Conservation (phyloP, 164 flowering plant genomes). For the Stephania cephalantha region DNA sequence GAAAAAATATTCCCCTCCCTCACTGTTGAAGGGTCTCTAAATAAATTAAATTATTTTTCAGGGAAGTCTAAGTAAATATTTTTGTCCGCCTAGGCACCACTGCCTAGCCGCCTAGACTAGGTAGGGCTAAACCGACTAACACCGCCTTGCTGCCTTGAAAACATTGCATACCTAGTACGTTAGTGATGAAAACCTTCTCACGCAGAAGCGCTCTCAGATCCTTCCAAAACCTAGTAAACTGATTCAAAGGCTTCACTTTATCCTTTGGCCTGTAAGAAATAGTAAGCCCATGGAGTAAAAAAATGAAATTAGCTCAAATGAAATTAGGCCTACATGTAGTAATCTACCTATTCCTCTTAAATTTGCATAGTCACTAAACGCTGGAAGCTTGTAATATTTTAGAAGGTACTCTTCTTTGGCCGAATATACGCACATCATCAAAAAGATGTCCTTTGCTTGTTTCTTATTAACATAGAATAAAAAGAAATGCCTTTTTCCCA, state of each 20-base stretch:
- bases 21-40: too few species aligned
- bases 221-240: slow-evolving; percentile 41
- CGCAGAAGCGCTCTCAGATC: slow-evolving; percentile 65
- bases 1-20: too few species aligned
- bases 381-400: neutral
- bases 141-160: too few species aligned
- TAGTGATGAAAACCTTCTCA: slow-evolving; percentile 68
- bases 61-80: too few species aligned
- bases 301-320: neutral
- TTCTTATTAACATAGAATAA: neutral
- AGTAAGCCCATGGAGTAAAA: neutral
- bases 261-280: slow-evolving; percentile 34
- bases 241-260: slow-evolving; percentile 18
- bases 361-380: neutral
- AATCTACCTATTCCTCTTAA: neutral
- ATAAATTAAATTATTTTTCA: too few species aligned
- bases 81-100: too few species aligned
- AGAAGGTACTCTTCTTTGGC: too few species aligned
- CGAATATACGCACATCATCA: neutral
- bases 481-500: neutral
- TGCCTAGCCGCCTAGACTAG: too few species aligned
- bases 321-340: neutral
- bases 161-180: slow-evolving; percentile 64
- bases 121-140: too few species aligned
- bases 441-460: neutral